Percentiles rank a stretch among this genome's conserved stretches.
These are phyloP conservation scores for Talaromyces sp. DNA, from an alignment of 2,329 filamentous ascomycete genomes.

Conservation along the genomic window DNA sequence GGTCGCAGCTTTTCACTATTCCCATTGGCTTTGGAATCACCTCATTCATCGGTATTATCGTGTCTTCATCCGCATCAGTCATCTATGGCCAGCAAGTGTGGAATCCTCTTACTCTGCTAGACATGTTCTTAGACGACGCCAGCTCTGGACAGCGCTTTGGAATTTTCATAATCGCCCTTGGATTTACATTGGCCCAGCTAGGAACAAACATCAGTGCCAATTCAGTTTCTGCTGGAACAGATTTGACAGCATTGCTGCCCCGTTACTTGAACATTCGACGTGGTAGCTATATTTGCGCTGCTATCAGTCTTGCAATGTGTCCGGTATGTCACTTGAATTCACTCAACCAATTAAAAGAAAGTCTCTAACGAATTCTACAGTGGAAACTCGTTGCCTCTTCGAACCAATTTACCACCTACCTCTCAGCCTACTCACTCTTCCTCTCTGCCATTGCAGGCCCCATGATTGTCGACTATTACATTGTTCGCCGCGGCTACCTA, in stretches of 20 bases:
- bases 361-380: constrained; percentile 22
- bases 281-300: constrained; percentile 82
- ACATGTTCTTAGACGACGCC: constrained; percentile 69
- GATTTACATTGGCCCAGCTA: constrained; percentile 77
- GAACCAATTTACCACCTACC: constrained; percentile 88
- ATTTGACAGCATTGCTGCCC: constrained; percentile 78
- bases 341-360: background rate
- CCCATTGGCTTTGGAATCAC: constrained; percentile 74
- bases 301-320: constrained; percentile 80
- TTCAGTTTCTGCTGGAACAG: constrained; percentile 79
- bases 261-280: constrained; percentile 83
- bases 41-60: constrained; percentile 82
- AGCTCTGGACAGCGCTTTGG: constrained; percentile 70
- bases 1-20: constrained; percentile 77
- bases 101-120: constrained; percentile 71
- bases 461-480: constrained; percentile 84
- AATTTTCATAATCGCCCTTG: constrained; percentile 71
- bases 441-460: constrained; percentile 93
- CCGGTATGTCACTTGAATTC: constrained; percentile 54
- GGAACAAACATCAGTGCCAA: constrained; percentile 89
- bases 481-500: constrained; percentile 79
- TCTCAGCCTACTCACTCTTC: constrained; percentile 91
- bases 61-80: constrained; percentile 66
- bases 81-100: constrained; percentile 70
- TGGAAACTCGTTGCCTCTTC: constrained; percentile 70